A percentile compares a stretch with the other conserved stretches of the same genome.
Evolutionary conservation across 176 grass and related monocot genomes (phyloP).

Genomic region (Cenchrus americanus): DNA sequence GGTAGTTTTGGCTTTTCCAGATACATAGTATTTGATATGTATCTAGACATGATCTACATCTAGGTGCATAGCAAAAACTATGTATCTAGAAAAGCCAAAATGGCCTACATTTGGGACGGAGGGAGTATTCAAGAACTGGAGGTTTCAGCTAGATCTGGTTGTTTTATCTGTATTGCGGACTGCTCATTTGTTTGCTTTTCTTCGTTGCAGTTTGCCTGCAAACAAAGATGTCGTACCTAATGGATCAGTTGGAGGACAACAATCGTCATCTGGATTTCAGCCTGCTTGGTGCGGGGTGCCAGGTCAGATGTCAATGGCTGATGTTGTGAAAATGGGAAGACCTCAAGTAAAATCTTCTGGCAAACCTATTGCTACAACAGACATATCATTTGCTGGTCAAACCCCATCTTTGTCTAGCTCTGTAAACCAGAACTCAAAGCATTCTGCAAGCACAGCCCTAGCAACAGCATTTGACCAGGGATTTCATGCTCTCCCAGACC

Average conservation of each 20-base stretch:
- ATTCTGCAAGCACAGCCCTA: conserved; percentile 39
- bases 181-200: conserved; percentile 38
- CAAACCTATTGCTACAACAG: conserved; percentile 42
- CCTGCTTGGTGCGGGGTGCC: conserved; percentile 73
- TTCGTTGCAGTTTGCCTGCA: conserved; percentile 46
- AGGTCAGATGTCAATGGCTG: conserved; percentile 93
- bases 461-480: conserved; percentile 50
- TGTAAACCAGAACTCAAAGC: conserved; percentile 44
- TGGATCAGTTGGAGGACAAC: conserved; percentile 50
- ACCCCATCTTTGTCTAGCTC: conserved; percentile 55
- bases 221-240: conserved; percentile 57
- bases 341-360: conserved; percentile 61
- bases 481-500: conserved; percentile 60
- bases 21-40: too few relatives aligned
- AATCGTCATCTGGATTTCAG: conserved; percentile 65
- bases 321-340: conserved; percentile 93
- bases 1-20: too few relatives aligned
- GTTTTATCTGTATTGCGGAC: conserved; percentile 9
- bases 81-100: too few relatives aligned
- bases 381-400: conserved; percentile 52
- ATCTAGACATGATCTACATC: too few relatives aligned
- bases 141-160: conserved; percentile 23
- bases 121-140: conserved; percentile 1
- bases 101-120: too few relatives aligned
- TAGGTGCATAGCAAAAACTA: too few relatives aligned